Conservation (phyloP, 2,329 filamentous ascomycete genomes). For the Westerdykella ornata region DNA sequence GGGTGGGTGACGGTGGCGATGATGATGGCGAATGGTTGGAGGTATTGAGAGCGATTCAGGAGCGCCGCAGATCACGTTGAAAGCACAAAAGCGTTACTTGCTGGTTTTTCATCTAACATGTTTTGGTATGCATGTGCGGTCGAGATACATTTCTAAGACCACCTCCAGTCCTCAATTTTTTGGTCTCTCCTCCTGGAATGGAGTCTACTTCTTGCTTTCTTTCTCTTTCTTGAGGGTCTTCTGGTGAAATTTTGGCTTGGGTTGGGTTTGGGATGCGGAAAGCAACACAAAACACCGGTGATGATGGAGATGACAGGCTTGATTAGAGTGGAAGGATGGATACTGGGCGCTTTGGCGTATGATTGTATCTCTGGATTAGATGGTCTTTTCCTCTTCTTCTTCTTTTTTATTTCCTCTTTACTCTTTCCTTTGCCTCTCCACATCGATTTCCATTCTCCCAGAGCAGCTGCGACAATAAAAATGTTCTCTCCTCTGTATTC, state of each 20-base stretch:
- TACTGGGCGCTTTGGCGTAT: constrained; percentile 14
- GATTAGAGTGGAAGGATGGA: background rate
- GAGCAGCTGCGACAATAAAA: too few species aligned
- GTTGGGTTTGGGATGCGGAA: background rate
- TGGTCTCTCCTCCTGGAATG: too few species aligned
- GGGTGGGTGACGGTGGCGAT: constrained; percentile 15
- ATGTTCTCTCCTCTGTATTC: too few species aligned
- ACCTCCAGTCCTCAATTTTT: background rate
- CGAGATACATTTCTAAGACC: constrained; percentile 1
- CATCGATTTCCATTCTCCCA: too few species aligned
- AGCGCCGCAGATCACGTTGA: constrained; percentile 16
- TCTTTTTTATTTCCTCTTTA: constrained; percentile 1
- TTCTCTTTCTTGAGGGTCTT: background rate
- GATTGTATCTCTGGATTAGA: constrained; percentile 3
- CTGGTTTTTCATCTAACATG: constrained; percentile 3
- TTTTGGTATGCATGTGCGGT: background rate
- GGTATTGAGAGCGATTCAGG: constrained; percentile 23
- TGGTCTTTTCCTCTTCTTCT: constrained; percentile 1
- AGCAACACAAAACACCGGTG: too few species aligned
- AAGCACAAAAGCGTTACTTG: constrained; percentile 3
- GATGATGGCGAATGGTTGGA: constrained; percentile 29
- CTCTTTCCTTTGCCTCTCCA: too few species aligned
- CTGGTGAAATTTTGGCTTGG: background rate
- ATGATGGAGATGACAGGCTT: background rate
- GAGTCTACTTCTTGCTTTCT: too few species aligned